Evolutionary conservation across 768 basidiomycete genomes (phyloP).

Genomic region (Fistulinella prunicolor): DNA sequence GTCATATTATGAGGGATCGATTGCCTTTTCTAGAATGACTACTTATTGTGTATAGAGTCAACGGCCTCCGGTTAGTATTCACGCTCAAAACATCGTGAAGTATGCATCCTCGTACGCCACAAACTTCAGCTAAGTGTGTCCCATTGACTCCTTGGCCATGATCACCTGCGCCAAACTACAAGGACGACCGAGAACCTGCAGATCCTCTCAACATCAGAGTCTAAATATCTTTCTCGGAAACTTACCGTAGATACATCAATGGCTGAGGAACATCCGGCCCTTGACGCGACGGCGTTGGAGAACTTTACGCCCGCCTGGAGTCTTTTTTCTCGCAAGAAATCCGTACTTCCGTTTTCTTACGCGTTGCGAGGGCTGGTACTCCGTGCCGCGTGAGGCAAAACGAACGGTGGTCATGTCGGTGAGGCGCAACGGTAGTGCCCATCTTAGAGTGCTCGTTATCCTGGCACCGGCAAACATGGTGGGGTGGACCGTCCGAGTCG

Average conservation of each 20-base stretch:
- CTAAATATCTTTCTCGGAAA: background rate
- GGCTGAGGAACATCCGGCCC: constrained; percentile 76
- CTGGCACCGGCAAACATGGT: constrained; percentile 11
- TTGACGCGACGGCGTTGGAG: constrained; percentile 67
- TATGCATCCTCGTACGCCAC: no score
- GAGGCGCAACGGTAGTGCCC: constrained; percentile 21
- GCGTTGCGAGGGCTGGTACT: constrained; percentile 96
- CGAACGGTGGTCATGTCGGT: constrained; percentile 36
- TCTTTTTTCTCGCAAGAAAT: constrained; percentile 75
- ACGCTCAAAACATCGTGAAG: no score
- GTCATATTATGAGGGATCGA: constrained; percentile 7
- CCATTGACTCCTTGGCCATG: no score
- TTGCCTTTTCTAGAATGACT: constrained; percentile 24
- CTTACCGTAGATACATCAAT: constrained; percentile 44
- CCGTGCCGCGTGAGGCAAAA: constrained; percentile 70
- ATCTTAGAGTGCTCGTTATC: constrained; percentile 16
- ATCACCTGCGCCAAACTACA: background rate
- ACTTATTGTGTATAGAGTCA: no score
- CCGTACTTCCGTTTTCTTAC: constrained; percentile 92
- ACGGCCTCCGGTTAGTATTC: no score
- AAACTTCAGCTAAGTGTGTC: no score
- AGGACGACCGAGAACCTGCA: background rate
- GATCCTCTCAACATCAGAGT: background rate
- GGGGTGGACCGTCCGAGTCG: constrained; percentile 22
- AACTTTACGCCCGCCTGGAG: constrained; percentile 66